These are phyloP conservation scores for Ophiocordyceps camponoti-leonardi DNA, from an alignment of 2,329 filamentous ascomycete genomes.

Conservation along the genomic window DNA sequence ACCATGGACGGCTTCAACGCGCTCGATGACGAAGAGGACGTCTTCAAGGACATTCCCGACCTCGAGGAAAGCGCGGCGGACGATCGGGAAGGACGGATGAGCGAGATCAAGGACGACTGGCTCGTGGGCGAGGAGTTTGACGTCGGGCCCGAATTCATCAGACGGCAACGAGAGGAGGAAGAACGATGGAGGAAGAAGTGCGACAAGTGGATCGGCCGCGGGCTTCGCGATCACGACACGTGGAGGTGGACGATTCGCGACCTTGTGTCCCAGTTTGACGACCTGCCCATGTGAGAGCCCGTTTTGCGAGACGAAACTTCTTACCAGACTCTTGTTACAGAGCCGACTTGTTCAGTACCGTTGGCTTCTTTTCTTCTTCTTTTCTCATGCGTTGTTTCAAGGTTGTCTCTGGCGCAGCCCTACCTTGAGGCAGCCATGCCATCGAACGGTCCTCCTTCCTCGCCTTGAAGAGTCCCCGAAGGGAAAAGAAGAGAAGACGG, in stretches of 20 bases:
- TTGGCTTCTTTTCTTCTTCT: no score
- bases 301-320: background rate
- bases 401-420: no score
- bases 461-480: background rate
- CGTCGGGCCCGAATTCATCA: conserved; percentile 85
- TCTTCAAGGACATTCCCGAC: conserved; percentile 89
- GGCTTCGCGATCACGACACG: conserved; percentile 35
- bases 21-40: conserved; percentile 75
- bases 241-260: conserved; percentile 68
- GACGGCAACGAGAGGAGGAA: conserved; percentile 80
- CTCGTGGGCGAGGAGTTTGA: conserved; percentile 93
- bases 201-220: conserved; percentile 60
- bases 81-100: conserved; percentile 32
- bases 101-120: conserved; percentile 58
- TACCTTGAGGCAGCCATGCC: background rate
- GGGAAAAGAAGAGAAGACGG: background rate
- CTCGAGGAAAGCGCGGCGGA: conserved; percentile 52
- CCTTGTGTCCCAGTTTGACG: conserved; percentile 29
- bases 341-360: no score
- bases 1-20: conserved; percentile 49
- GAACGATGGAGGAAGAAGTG: conserved; percentile 80
- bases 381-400: background rate
- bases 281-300: conserved; percentile 15
- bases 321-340: no score
- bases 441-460: background rate